A percentile compares a stretch with the other conserved stretches of the same genome.
Evolutionary conservation across 2,329 filamentous ascomycete species (phyloP).

Genomic region (Phialocephala subalpina): DNA sequence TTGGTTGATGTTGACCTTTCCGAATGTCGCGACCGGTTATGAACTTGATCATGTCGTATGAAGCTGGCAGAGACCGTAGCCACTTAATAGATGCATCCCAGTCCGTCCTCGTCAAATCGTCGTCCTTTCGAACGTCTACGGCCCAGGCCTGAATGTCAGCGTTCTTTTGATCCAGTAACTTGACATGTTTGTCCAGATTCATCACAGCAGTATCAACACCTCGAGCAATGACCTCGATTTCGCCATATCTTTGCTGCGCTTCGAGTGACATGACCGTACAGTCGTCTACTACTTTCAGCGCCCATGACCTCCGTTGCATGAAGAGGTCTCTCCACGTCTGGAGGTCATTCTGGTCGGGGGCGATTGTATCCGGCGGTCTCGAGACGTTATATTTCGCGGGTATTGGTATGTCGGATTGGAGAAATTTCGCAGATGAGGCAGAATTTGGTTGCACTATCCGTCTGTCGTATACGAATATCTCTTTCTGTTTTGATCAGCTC

Average conservation of each 20-base stretch:
- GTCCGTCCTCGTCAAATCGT: slow-evolving; percentile 66
- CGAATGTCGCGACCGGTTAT: slow-evolving; percentile 61
- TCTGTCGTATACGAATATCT: slow-evolving; percentile 93
- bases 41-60: slow-evolving; percentile 70
- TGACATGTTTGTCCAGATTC: slow-evolving; percentile 81
- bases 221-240: slow-evolving; percentile 79
- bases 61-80: slow-evolving; percentile 70
- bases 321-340: slow-evolving; percentile 91
- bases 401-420: slow-evolving; percentile 57
- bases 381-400: slow-evolving; percentile 65
- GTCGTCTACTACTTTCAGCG: slow-evolving; percentile 71
- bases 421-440: slow-evolving; percentile 51
- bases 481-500: slow-evolving; percentile 62
- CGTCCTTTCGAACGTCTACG: slow-evolving; percentile 71
- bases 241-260: slow-evolving; percentile 71
- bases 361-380: slow-evolving; percentile 81
- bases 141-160: slow-evolving; percentile 76
- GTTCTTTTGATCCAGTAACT: slow-evolving; percentile 75
- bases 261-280: slow-evolving; percentile 71
- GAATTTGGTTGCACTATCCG: slow-evolving; percentile 70
- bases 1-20: slow-evolving; percentile 58
- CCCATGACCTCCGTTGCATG: slow-evolving; percentile 82
- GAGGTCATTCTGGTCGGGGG: slow-evolving; percentile 76
- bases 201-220: slow-evolving; percentile 86
- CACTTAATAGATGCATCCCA: slow-evolving; percentile 76